Conservation (phyloP, 257 asterid species). For the Voacanga thouarsii region DNA sequence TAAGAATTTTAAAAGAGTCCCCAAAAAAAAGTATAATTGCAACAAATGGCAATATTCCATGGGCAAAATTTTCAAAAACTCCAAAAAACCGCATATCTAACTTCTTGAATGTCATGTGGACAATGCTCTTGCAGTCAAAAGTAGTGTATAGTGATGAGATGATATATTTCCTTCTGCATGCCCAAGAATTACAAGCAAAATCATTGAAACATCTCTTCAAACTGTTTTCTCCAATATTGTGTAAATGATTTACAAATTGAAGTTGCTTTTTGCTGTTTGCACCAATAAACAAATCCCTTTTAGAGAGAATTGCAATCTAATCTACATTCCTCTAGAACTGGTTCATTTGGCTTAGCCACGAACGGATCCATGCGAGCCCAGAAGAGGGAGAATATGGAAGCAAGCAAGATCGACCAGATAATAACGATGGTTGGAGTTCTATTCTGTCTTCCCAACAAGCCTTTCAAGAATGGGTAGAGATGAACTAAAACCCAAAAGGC, state of each 20-base stretch:
- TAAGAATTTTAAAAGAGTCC: no score
- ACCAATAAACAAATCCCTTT: neutral
- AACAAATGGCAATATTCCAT: no score
- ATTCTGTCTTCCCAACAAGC: conserved; percentile 30
- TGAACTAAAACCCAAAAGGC: conserved; percentile 39
- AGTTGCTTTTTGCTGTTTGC: neutral
- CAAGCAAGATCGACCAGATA: conserved; percentile 34
- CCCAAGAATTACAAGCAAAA: no score
- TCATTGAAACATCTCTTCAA: neutral
- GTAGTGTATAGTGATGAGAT: no score
- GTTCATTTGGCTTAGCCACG: conserved; percentile 17
- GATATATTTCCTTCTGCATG: no score
- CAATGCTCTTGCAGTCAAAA: no score
- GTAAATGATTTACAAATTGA: neutral
- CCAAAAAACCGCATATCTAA: no score
- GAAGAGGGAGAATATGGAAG: conserved; percentile 32
- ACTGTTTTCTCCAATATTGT: neutral
- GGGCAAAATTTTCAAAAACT: no score
- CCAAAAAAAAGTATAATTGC: no score
- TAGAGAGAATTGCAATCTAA: conserved; percentile 22
- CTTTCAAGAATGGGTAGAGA: conserved; percentile 41
- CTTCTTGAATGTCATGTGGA: no score
- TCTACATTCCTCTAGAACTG: conserved; percentile 33
- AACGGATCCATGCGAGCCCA: conserved; percentile 39
- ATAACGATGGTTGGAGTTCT: conserved; percentile 31